These are phyloP conservation scores for Royoungia palumana DNA, from an alignment of 768 basidiomycete species.

Conservation along the genomic window DNA sequence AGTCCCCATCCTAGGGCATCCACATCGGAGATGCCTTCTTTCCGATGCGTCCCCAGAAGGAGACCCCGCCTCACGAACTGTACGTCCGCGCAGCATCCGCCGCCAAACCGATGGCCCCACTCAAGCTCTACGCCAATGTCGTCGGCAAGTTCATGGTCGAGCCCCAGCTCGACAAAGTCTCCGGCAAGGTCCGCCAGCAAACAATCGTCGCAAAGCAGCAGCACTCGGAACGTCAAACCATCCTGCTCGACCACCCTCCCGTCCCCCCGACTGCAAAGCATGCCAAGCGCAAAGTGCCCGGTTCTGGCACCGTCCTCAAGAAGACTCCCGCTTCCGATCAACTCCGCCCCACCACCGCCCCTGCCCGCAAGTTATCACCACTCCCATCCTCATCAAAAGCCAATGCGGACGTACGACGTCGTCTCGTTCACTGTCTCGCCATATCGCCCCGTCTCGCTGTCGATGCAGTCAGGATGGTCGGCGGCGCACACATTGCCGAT, in stretches of 20 bases:
- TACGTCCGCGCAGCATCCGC: conserved; percentile 63
- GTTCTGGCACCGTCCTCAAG: conserved; percentile 26
- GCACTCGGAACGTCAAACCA: conserved; percentile 48
- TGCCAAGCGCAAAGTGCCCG: conserved; percentile 39
- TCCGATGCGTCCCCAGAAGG: conserved; percentile 51
- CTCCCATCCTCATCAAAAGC: conserved; percentile 20
- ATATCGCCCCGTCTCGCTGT: conserved; percentile 45
- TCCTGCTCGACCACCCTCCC: conserved; percentile 39
- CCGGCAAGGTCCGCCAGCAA: conserved; percentile 45
- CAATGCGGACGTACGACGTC: conserved; percentile 27
- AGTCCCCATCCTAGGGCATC: conserved; percentile 47
- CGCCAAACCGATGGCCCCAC: conserved; percentile 56
- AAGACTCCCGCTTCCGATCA: conserved; percentile 28
- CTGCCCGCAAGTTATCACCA: conserved; percentile 32
- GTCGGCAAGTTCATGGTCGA: conserved; percentile 70
- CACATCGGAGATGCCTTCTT: conserved; percentile 64
- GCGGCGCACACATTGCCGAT: conserved; percentile 36
- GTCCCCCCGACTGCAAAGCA: conserved; percentile 35
- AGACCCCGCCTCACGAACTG: conserved; percentile 63
- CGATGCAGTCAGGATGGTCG: conserved; percentile 42
- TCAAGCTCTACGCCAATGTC: conserved; percentile 73
- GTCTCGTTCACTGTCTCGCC: conserved; percentile 51
- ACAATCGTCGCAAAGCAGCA: conserved; percentile 45
- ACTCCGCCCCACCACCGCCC: conserved; percentile 27
- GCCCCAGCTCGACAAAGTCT: conserved; percentile 50